Evolutionary conservation across 106 monocot species (phyloP), one percentile per base, ranked within the genome.

Genomic region (Agapanthus africanus): DNA sequence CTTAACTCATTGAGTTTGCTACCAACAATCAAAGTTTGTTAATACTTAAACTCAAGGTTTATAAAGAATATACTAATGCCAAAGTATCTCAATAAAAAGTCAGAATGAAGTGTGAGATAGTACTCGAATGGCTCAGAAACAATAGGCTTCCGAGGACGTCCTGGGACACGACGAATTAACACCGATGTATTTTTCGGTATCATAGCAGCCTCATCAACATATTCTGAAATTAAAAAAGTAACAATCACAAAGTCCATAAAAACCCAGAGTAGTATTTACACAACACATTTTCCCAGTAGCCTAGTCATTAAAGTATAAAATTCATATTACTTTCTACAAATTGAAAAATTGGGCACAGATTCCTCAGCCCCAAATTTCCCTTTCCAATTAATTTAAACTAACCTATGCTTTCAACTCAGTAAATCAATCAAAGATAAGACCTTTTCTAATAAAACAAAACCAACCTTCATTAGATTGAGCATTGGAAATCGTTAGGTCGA

Each of bases 131-230:
- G 78, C 70, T 84, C 78, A 52, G 97, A 81, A 68, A 92, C 79
- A 75, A 92, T 87, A 50, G 84, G 76, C 80, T 77, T 87, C 66
- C 97, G 78, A 67, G 89, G 92, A 33, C 89, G 80, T 70, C 97
- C 97, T 41, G 97, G 97, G 15, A 99, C 76, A 7, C 92, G 87
- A 40, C 97, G 97, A 77, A 99, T 81, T 74, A 99, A 76, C 60
- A 99, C 92, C 7, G 92, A 92, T n/a, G 92, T 99, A 79, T 99
- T 99, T 87, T 85, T 99, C 3, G 97, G 97, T 70, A 99, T 92
- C 89, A 99, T 81, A 11, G 87, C 80, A 30, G 79, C 82, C 76
- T 99, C 97, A 71, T 99, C 92, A 68, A 72, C 81, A 87, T 99
- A 99, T 40, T 99, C 97, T 99, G 92, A 90, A 93, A 88, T 32